These are phyloP conservation scores for Vigna trinervia DNA, from an alignment of 306 rosid species.

Conservation along the genomic window DNA sequence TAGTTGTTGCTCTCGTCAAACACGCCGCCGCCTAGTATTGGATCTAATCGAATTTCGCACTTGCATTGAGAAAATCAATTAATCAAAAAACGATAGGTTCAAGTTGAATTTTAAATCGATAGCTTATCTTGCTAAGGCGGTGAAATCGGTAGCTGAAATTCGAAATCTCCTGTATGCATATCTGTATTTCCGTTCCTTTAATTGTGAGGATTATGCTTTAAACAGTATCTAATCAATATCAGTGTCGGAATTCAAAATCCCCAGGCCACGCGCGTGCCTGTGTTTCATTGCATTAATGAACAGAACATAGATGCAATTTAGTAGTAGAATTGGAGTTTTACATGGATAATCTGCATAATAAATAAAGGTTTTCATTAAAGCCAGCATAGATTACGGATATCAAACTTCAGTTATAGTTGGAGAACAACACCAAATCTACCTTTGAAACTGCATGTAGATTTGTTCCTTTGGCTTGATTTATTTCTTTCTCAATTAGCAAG, in stretches of 20 bases:
- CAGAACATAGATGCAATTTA: neutral
- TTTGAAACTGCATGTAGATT: neutral
- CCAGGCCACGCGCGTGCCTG: neutral
- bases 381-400: neutral
- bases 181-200: neutral
- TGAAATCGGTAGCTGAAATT: slow-evolving; percentile 18
- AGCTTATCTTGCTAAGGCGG: slow-evolving; percentile 23
- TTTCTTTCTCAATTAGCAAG: neutral
- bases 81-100: neutral
- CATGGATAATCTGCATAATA: neutral
- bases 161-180: slow-evolving; percentile 9
- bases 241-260: slow-evolving; percentile 32
- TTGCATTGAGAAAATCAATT: slow-evolving; percentile 38
- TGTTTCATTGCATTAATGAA: neutral
- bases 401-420: neutral
- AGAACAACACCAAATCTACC: neutral
- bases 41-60: slow-evolving; percentile 39
- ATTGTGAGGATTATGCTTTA: neutral
- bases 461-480: neutral
- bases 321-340: neutral
- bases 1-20: slow-evolving; percentile 27
- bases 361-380: neutral
- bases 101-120: slow-evolving; percentile 26
- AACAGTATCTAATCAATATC: neutral
- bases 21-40: neutral